These are phyloP conservation scores for Ceratonia siliqua DNA, from an alignment of 306 rosid species.

Conservation along the genomic window DNA sequence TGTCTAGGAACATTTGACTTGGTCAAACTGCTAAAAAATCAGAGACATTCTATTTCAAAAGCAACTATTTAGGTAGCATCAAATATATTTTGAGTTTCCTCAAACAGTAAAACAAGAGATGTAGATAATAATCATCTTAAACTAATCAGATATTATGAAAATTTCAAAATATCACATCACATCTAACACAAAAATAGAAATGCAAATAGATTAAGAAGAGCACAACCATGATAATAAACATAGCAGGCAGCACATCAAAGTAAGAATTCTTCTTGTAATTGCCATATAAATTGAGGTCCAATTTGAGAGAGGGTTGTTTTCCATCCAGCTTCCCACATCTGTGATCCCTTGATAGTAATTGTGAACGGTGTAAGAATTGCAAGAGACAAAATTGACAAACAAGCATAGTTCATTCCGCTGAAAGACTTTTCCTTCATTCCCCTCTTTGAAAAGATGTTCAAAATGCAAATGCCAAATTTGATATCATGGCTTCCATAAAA, in stretches of 20 bases:
- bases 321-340: conserved; percentile 87
- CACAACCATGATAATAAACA: conserved; percentile 1
- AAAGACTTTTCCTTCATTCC: conserved; percentile 96
- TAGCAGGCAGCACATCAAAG: conserved; percentile 1
- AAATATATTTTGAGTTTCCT: conserved; percentile 15
- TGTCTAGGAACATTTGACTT: neutral
- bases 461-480: conserved; percentile 87
- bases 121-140: neutral
- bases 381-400: conserved; percentile 81
- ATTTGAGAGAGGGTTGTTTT: conserved; percentile 66
- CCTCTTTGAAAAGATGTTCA: conserved; percentile 85
- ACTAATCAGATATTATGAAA: neutral
- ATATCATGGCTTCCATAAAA: conserved; percentile 99
- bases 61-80: conserved; percentile 5
- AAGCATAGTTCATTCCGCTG: conserved; percentile 96
- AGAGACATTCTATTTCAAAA: neutral
- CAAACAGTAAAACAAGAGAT: neutral
- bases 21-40: neutral
- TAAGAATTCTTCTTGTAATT: conserved; percentile 21
- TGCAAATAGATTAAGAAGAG: neutral
- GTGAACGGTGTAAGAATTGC: conserved; percentile 78
- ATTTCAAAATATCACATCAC: neutral
- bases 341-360: conserved; percentile 88
- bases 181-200: neutral
- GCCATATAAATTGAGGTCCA: conserved; percentile 86